Percentiles rank a stretch among this genome's conserved stretches.
These are phyloP conservation scores for Penicillium italicum DNA, from an alignment of 2,329 filamentous ascomycete species.

Conservation along the genomic window DNA sequence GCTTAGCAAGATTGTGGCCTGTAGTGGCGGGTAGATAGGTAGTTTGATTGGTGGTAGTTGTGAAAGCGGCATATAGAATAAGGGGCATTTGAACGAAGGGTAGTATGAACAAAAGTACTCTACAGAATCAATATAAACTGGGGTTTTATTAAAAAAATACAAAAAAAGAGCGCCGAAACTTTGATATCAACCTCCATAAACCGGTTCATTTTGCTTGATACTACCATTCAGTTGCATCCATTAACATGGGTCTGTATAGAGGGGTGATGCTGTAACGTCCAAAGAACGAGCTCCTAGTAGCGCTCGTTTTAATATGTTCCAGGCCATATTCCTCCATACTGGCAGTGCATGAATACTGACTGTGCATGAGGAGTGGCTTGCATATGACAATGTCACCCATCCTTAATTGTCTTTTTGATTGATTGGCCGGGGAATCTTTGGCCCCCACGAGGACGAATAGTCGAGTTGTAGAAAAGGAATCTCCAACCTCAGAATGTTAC, in stretches of 20 bases:
- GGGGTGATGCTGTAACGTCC: neutral
- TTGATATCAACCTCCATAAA: neutral
- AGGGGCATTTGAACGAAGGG: no score
- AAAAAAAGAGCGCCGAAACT: no score
- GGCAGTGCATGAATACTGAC: neutral
- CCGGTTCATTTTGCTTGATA: neutral
- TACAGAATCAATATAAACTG: no score
- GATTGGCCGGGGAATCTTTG: constrained; percentile 2
- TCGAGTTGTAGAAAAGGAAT: neutral
- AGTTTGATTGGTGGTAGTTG: no score
- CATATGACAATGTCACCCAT: constrained; percentile 16
- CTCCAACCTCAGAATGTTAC: neutral
- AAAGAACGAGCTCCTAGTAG: neutral
- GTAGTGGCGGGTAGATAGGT: no score
- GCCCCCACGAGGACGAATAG: neutral
- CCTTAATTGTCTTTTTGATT: neutral
- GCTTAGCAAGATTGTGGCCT: no score
- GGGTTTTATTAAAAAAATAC: no score
- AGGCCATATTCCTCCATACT: neutral
- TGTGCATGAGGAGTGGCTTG: neutral
- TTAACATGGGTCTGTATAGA: neutral
- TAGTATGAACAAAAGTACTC: no score
- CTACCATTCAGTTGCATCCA: neutral
- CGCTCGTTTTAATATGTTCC: constrained; percentile 7
- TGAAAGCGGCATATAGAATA: no score